Evolutionary conservation across 2,329 filamentous ascomycete species (phyloP).

Genomic region (Colletotrichum horii): DNA sequence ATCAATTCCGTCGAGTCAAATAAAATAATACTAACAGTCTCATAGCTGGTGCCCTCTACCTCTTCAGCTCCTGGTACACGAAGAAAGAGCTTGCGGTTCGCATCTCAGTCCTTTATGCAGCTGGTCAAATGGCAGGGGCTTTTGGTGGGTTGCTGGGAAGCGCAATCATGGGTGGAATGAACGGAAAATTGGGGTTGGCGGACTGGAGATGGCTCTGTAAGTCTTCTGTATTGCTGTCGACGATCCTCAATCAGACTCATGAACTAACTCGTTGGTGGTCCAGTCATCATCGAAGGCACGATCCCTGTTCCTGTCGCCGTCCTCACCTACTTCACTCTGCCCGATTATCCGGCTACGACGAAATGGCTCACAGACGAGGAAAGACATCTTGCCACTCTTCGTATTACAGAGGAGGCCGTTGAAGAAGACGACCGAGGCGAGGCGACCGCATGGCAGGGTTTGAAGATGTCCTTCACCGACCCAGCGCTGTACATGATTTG

Average conservation of each 20-base stretch:
- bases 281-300: not conserved
- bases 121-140: slow-evolving; percentile 25
- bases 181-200: slow-evolving; percentile 29
- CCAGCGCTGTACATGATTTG: slow-evolving; percentile 6
- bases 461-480: not conserved
- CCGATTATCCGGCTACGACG: slow-evolving; percentile 38
- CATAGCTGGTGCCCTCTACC: slow-evolving; percentile 49
- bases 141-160: slow-evolving; percentile 31
- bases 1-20: not conserved
- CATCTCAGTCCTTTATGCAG: slow-evolving; percentile 49
- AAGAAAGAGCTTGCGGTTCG: slow-evolving; percentile 48
- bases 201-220: slow-evolving; percentile 79
- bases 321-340: slow-evolving; percentile 10
- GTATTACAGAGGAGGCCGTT: not conserved
- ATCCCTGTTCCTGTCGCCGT: slow-evolving; percentile 17
- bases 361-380: slow-evolving; percentile 38
- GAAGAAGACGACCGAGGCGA: not conserved
- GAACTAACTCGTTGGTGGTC: not conserved
- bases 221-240: slow-evolving; percentile 55
- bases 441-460: not conserved
- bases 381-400: slow-evolving; percentile 38
- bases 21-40: not conserved
- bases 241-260: not conserved
- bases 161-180: slow-evolving; percentile 29
- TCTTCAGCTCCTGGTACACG: slow-evolving; percentile 55